phyloP scores from a whole-genome alignment of 108 stramenopile species.

The Stephanodiscus minutulus region DNA sequence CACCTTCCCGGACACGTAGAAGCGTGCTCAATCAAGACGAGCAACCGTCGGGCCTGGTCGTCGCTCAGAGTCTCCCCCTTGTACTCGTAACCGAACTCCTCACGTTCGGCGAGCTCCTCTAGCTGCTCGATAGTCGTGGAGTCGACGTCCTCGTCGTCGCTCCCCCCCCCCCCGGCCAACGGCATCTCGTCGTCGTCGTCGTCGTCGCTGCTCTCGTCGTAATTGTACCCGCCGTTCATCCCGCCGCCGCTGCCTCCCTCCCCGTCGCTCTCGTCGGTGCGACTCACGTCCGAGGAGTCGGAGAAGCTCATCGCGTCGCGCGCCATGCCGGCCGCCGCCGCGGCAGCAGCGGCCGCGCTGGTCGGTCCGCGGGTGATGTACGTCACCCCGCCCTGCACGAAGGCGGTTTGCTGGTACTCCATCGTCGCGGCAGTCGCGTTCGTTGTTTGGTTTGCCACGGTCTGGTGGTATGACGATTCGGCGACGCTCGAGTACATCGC shows the following conservation, averaged over 20 bases:
- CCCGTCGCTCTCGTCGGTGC: constrained; percentile 54
- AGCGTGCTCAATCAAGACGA: constrained; percentile 82
- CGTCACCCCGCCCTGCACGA: neutral
- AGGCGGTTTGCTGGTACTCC: constrained; percentile 2
- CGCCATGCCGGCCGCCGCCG: constrained; percentile 6
- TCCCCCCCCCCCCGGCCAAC: neutral
- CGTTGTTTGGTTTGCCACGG: neutral
- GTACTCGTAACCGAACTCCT: constrained; percentile 80
- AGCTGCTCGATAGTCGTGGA: constrained; percentile 62
- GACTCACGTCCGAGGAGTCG: constrained; percentile 68
- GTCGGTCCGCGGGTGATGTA: constrained; percentile 3
- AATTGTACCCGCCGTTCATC: constrained; percentile 17
- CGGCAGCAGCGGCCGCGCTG: constrained; percentile 21
- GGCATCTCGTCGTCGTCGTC: constrained; percentile 51
- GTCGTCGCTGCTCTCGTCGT: constrained; percentile 56
- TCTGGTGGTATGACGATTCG: constrained; percentile 16
- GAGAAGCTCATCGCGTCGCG: constrained; percentile 19
- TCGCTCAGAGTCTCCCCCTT: constrained; percentile 66
- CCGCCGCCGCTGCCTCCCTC: constrained; percentile 36
- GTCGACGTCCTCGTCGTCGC: constrained; percentile 46
- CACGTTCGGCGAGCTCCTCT: constrained; percentile 68
- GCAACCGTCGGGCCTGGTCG: constrained; percentile 63
- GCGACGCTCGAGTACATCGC: constrained; percentile 1
- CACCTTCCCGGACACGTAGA: constrained; percentile 77
- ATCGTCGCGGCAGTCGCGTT: neutral